Evolutionary conservation across 2,329 filamentous ascomycete species (phyloP).

Genomic region (Botrytis fragariae): DNA sequence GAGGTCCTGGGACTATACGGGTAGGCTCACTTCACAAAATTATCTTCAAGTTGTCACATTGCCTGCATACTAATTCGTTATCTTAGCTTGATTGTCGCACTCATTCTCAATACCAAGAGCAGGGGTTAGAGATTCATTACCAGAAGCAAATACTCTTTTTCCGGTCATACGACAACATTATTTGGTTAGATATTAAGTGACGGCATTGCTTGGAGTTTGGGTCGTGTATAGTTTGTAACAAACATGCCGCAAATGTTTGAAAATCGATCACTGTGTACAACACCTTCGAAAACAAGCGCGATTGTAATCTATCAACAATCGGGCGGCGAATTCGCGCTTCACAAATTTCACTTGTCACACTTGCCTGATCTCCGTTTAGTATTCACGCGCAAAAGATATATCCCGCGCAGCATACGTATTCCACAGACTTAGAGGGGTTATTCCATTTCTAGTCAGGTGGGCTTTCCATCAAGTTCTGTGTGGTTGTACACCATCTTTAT

Average conservation of each 20-base stretch:
- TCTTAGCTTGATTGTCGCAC: conserved; percentile 78
- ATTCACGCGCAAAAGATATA: neutral
- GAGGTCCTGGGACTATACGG: conserved; percentile 97
- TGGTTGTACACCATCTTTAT: conserved; percentile 11
- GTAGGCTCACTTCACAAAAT: conserved; percentile 51
- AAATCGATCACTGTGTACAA: conserved; percentile 31
- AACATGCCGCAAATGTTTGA: conserved; percentile 22
- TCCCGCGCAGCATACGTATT: neutral
- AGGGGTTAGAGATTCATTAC: conserved; percentile 30
- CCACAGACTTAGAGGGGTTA: neutral
- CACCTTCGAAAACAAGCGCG: conserved; percentile 12
- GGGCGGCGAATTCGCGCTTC: neutral
- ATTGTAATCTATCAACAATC: neutral
- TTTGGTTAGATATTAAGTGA: conserved; percentile 31
- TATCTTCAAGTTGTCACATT: neutral
- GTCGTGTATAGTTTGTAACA: conserved; percentile 30
- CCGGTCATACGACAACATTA: conserved; percentile 23
- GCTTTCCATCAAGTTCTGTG: neutral
- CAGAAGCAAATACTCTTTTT: conserved; percentile 1
- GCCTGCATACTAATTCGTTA: conserved; percentile 22
- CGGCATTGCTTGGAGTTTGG: conserved; percentile 38
- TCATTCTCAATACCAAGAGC: conserved; percentile 84
- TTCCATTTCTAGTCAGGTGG: neutral
- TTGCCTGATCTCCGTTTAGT: neutral
- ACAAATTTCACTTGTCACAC: neutral